phyloP scores from a whole-genome alignment of 2,329 filamentous ascomycete species.

The Byssochlamys sp. region DNA sequence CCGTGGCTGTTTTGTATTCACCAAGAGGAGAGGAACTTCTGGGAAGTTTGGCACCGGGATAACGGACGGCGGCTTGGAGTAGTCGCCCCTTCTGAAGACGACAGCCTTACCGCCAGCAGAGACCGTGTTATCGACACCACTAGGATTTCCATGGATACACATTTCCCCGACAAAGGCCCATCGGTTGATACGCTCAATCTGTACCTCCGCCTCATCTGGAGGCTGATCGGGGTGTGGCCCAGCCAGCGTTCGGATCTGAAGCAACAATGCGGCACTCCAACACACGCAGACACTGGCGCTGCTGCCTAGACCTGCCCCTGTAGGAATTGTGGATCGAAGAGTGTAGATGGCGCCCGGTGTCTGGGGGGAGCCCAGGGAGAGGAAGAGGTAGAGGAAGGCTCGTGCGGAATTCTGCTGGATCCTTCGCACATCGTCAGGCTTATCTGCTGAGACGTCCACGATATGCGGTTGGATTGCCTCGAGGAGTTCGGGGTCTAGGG shows the following conservation, averaged over 20 bases:
- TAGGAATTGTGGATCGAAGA: constrained; percentile 84
- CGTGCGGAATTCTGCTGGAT: constrained; percentile 73
- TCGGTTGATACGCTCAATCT: constrained; percentile 89
- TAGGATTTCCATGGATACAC: constrained; percentile 94
- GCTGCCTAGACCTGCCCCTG: constrained; percentile 81
- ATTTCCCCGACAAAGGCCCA: constrained; percentile 97
- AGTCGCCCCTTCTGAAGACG: constrained; percentile 72
- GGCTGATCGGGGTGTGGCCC: constrained; percentile 90
- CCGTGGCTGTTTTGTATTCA: constrained; percentile 80
- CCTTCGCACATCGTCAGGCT: constrained; percentile 64
- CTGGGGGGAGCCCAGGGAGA: constrained; percentile 70
- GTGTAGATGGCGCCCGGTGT: constrained; percentile 81
- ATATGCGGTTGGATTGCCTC: constrained; percentile 73
- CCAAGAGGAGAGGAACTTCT: constrained; percentile 76
- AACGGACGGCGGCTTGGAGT: constrained; percentile 66
- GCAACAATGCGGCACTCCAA: constrained; percentile 68
- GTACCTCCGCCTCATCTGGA: constrained; percentile 71
- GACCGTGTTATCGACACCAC: constrained; percentile 94
- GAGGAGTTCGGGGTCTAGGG: constrained; percentile 72
- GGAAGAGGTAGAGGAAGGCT: constrained; percentile 84
- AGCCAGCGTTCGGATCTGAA: constrained; percentile 78
- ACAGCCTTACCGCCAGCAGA: constrained; percentile 88
- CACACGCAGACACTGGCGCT: constrained; percentile 93
- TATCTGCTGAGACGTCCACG: constrained; percentile 55
- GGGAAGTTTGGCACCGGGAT: constrained; percentile 76